A percentile compares a stretch with the other conserved stretches of the same genome.
phyloP scores from a whole-genome alignment of 768 basidiomycete species.

The Lactarius evosmus region DNA sequence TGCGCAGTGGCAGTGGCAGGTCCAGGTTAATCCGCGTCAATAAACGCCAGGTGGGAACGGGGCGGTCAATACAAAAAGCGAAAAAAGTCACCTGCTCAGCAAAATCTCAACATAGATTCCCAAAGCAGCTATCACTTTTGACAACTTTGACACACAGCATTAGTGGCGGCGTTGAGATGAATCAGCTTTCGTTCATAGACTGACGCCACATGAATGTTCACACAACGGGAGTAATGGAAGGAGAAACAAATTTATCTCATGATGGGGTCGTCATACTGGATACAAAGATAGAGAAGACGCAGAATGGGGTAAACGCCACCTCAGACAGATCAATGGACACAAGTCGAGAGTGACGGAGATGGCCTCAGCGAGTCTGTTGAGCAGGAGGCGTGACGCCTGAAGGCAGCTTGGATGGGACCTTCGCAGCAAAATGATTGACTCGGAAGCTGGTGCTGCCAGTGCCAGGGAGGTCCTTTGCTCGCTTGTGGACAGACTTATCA shows the following conservation, averaged over 20 bases:
- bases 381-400: not conserved
- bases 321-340: not conserved
- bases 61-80: too few relatives aligned
- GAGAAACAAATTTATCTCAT: conserved; percentile 7
- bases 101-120: too few relatives aligned
- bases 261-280: conserved; percentile 10
- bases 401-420: not conserved
- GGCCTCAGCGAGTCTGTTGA: conserved; percentile 3
- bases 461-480: not conserved
- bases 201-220: not conserved
- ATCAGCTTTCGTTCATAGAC: not conserved
- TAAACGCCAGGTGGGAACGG: too few relatives aligned
- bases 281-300: conserved; percentile 10
- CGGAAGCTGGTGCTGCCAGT: not conserved
- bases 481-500: conserved; percentile 1
- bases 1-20: too few relatives aligned
- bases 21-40: too few relatives aligned
- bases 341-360: not conserved
- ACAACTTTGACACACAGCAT: too few relatives aligned
- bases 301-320: not conserved
- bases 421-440: not conserved
- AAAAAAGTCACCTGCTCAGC: too few relatives aligned
- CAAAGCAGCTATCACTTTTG: too few relatives aligned
- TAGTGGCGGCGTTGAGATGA: too few relatives aligned
- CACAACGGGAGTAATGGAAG: not conserved